These are phyloP conservation scores for Mangifera indica DNA, from an alignment of 345 rosid species.

Conservation along the genomic window DNA sequence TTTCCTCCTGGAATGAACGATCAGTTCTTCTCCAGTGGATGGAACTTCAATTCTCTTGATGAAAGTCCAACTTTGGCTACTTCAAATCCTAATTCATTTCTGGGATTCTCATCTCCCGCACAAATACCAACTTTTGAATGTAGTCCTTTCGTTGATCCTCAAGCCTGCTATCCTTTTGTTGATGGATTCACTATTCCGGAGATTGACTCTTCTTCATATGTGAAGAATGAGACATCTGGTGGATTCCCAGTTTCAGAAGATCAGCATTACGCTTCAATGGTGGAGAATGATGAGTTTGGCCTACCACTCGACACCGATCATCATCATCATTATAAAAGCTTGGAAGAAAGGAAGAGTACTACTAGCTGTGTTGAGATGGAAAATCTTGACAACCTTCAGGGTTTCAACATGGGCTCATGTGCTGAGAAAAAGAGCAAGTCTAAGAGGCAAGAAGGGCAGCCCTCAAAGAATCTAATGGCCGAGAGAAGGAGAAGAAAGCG, in stretches of 20 bases:
- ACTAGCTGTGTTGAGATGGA: constrained; percentile 37
- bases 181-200: constrained; percentile 44
- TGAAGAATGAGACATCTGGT: constrained; percentile 26
- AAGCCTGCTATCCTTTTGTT: constrained; percentile 33
- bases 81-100: constrained; percentile 32
- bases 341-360: constrained; percentile 31
- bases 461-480: constrained; percentile 89
- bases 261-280: constrained; percentile 41
- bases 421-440: constrained; percentile 34
- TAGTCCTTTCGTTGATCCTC: constrained; percentile 34
- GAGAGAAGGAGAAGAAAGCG: constrained; percentile 87
- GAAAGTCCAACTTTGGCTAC: constrained; percentile 30
- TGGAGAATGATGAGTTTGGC: constrained; percentile 41
- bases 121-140: constrained; percentile 39
- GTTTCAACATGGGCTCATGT: constrained; percentile 40
- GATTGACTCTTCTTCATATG: constrained; percentile 29
- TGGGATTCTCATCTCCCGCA: constrained; percentile 31
- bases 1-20: constrained; percentile 31
- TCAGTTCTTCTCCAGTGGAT: constrained; percentile 39
- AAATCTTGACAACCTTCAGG: constrained; percentile 21
- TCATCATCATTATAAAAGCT: constrained; percentile 20
- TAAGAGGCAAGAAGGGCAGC: constrained; percentile 76
- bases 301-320: constrained; percentile 21
- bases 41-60: constrained; percentile 53
- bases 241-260: constrained; percentile 38